Conservation (phyloP, 2,329 filamentous ascomycete species). For the Cytospora leucostoma region DNA sequence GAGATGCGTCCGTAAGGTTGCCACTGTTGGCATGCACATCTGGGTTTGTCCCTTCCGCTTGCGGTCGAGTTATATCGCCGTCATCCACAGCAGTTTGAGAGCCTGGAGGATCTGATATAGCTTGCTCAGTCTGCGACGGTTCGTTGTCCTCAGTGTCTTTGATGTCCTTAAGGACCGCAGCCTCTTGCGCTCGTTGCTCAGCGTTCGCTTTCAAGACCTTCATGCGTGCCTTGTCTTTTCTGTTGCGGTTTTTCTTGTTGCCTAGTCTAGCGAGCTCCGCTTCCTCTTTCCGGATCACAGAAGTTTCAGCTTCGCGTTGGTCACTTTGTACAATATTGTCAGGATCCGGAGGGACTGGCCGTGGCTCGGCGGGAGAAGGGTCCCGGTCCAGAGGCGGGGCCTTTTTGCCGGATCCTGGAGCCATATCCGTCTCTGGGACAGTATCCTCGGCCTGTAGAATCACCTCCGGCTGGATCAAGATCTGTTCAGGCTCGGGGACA, state of each 20-base stretch:
- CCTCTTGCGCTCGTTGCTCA: slow-evolving; percentile 21
- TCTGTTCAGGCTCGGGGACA: not conserved
- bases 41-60: not conserved
- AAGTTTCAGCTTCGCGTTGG: slow-evolving; percentile 12
- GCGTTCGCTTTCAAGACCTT: slow-evolving; percentile 17
- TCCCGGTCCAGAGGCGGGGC: not conserved
- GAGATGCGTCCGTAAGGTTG: not conserved
- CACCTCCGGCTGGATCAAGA: not conserved
- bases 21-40: not conserved
- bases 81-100: not conserved
- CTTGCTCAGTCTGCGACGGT: not conserved
- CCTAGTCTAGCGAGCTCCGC: slow-evolving; percentile 19
- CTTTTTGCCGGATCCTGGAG: not conserved
- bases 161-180: not conserved
- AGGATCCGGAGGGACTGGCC: not conserved
- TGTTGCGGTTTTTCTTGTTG: slow-evolving; percentile 23
- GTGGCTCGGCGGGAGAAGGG: not conserved
- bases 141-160: not conserved
- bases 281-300: slow-evolving; percentile 14
- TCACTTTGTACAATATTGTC: slow-evolving; percentile 10
- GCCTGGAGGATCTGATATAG: not conserved
- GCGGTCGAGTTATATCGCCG: not conserved
- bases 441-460: not conserved
- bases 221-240: slow-evolving; percentile 25
- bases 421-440: not conserved